phyloP scores from a whole-genome alignment of 2,329 filamentous ascomycete genomes.

The Mycosphaerella sp. region DNA sequence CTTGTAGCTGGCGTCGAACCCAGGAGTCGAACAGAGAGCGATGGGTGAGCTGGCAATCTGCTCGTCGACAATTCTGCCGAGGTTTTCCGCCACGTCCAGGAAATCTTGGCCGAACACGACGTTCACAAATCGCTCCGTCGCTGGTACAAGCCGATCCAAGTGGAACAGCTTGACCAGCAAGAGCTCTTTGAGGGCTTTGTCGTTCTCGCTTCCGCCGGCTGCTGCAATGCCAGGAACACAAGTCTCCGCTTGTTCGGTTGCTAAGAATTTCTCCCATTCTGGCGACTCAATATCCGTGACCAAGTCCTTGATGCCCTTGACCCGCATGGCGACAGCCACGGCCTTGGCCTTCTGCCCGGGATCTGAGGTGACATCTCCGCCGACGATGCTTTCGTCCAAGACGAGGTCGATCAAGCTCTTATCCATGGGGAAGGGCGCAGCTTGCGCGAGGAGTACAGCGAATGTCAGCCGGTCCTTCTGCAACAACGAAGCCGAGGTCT shows the following conservation, averaged over 20 bases:
- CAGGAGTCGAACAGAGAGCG: conserved; percentile 86
- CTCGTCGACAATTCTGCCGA: conserved; percentile 76
- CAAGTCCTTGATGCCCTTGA: conserved; percentile 66
- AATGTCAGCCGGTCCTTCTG: conserved; percentile 93
- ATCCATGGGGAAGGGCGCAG: conserved; percentile 94
- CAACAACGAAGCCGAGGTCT: conserved; percentile 85
- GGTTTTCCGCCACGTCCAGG: conserved; percentile 77
- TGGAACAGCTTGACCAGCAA: conserved; percentile 91
- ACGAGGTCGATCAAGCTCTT: conserved; percentile 80
- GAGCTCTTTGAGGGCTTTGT: conserved; percentile 74
- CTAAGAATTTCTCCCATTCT: conserved; percentile 76
- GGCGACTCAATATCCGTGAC: conserved; percentile 56
- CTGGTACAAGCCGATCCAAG: conserved; percentile 88
- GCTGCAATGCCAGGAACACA: conserved; percentile 73
- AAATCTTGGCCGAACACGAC: conserved; percentile 78
- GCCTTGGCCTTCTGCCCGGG: conserved; percentile 59
- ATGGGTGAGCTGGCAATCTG: conserved; percentile 80
- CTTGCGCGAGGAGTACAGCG: conserved; percentile 90
- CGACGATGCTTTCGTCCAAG: conserved; percentile 68
- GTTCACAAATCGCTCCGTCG: conserved; percentile 82
- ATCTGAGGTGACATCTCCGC: conserved; percentile 70
- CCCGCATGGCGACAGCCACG: conserved; percentile 60
- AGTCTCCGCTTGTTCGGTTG: conserved; percentile 79
- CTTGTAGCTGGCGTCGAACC: conserved; percentile 98
- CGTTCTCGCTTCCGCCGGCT: conserved; percentile 48